Base-by-base conservation (phyloP, 805 yeast genomes). In the Saturnispora quitensis region DNA sequence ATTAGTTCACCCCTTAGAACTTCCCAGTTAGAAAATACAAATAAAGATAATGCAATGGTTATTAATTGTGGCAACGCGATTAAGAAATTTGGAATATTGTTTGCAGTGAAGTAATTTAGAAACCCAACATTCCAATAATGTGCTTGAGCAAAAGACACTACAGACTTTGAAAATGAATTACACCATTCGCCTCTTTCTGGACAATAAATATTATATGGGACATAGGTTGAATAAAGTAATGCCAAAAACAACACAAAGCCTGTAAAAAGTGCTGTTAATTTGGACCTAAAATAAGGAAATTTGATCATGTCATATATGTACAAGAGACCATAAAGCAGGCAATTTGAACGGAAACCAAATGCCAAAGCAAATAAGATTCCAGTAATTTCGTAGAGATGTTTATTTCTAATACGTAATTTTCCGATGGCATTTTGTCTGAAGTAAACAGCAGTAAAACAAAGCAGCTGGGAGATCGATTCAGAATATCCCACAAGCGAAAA, bases 41-140 rank as follows among this genome's bases (percentile, higher is more conserved):
- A 53, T 2, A 75, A 57, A 1, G 86, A 68, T 17, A 65, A 58
- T 0, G 61, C 45, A 42, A 84, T 64, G 2, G 84, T 62, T 1
- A 71, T 25, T 6, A 86, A 61, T 17, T 82, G 79, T 2, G 98
- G 98, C 1, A 77, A 51, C 0, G 86, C 91, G 59, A 93, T 72
- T 9, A 82, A 28, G 63, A 93, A 91, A 65, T 90, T 86, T 10
- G 97, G 96, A 7, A 87, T 66, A 60, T 93, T 91, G 61, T 80
- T 81, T 0, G 73, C 53, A 0, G 93, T 84, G 91, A 97, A 93
- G 67, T 93, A 93, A 40, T 68, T 72, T 51, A 93, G 65, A 49
- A 90, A 79, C 0, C 99, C 98, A 43, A 73, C 76, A 58, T 81
- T 77, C 99, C 99, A 93, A 65, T 91, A 89, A 56, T 80, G 73